Evolutionary conservation across 2,329 filamentous ascomycete genomes (phyloP), one percentile per base, ranked within the genome.

Genomic region (Alternaria brassicicola): DNA sequence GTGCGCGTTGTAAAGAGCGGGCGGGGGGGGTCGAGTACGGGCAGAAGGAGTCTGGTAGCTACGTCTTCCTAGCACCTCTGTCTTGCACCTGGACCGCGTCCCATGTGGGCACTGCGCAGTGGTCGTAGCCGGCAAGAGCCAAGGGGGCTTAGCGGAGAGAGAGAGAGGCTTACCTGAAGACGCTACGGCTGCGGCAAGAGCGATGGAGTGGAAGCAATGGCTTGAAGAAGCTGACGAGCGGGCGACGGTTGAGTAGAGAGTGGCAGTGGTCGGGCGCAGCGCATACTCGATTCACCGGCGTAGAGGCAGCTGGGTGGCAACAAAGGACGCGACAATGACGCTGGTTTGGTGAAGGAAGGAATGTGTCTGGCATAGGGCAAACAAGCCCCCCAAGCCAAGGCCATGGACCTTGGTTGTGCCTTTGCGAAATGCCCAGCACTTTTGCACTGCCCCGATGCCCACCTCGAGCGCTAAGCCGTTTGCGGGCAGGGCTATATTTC

Each of bases 251-350:
- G 31, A 49, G 13, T 45, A 17, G 46, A 38, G 6, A 23, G 60
- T 51, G 61, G 61, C 61, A 54, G 55, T 63, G 61, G 48, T 51
- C 28, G 19, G 33, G 30, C 30, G 43, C 50, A 43, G 52, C 45
- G 46, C 60, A 55, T 55, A 42, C 51, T 55, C 57, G n/a, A 50
- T 61, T 61, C 36, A 52, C n/a, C n/a, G n/a, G n/a, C 21, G 42
- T 35, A 13, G n/a, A 21, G 35, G 28, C 45, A 41, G 25, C 25
- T 21, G 23, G 26, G 48, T 41, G 48, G 36, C 48, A 25, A 25
- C n/a, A n/a, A 19, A 51, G 13, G 26, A 42, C 25, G 48, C 48
- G 38, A 41, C 31, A 17, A n/a, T 23, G 19, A 30, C 25, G n/a
- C 19, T 12, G n/a, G 41, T 23, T 30, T 10, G 36, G 26, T n/a